Conservation (phyloP, 1,284 basidiomycete genomes). For the Ustilago shanxiensis region DNA sequence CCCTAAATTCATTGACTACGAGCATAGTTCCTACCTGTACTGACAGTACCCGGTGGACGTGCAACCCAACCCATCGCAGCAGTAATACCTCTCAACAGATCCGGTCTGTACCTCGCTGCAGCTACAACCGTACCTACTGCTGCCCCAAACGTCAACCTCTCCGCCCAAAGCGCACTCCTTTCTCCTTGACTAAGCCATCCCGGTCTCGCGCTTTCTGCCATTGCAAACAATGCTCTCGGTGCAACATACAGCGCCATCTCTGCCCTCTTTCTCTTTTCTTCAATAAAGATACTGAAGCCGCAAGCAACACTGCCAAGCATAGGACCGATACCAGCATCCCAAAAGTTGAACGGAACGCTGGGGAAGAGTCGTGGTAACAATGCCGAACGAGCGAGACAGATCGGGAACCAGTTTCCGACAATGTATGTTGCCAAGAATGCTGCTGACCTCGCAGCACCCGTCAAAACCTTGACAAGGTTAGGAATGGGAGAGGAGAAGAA, state of each 20-base stretch:
- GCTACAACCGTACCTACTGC: conserved; percentile 54
- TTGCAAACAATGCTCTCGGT: conserved; percentile 69
- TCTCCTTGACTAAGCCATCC: conserved; percentile 58
- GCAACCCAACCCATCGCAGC: conserved; percentile 60
- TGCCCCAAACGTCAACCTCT: conserved; percentile 55
- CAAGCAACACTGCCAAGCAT: conserved; percentile 50
- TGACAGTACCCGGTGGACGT: conserved; percentile 9
- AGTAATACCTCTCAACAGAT: conserved; percentile 59
- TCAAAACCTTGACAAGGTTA: conserved; percentile 58
- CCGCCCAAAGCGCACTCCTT: conserved; percentile 52
- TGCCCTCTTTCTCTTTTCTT: conserved; percentile 69
- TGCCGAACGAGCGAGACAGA: conserved; percentile 53
- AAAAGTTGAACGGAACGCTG: conserved; percentile 39
- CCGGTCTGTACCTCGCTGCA: conserved; percentile 55
- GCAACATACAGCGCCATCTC: conserved; percentile 71
- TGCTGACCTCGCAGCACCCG: conserved; percentile 67
- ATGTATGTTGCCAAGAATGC: conserved; percentile 71
- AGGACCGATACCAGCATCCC: conserved; percentile 60
- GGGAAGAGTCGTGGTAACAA: conserved; percentile 57
- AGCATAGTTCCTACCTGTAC: conserved; percentile 34
- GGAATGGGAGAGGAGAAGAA: conserved; percentile 52
- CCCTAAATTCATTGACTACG: conserved; percentile 9
- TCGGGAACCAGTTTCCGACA: conserved; percentile 68
- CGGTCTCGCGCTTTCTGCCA: conserved; percentile 54
- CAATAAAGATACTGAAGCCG: conserved; percentile 68